phyloP scores from a whole-genome alignment of 2,329 filamentous ascomycete species.

The Pyrenophora graminea region DNA sequence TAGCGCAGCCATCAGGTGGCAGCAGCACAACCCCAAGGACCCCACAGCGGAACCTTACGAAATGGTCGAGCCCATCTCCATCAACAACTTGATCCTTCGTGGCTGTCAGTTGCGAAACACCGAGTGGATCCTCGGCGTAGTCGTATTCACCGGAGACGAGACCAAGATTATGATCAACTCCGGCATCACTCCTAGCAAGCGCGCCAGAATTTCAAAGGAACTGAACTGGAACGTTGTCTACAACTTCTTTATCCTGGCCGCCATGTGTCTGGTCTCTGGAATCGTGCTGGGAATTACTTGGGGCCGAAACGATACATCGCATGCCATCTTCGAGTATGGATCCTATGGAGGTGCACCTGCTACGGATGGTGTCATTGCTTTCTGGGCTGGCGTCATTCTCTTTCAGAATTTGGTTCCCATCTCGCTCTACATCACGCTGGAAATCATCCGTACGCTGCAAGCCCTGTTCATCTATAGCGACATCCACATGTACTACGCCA shows the following conservation, averaged over 20 bases:
- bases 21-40: slow-evolving; percentile 69
- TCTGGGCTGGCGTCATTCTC: slow-evolving; percentile 91
- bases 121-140: slow-evolving; percentile 91
- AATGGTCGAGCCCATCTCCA: slow-evolving; percentile 90
- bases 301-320: slow-evolving; percentile 73
- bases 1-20: slow-evolving; percentile 86
- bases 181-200: slow-evolving; percentile 91
- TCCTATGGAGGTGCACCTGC: slow-evolving; percentile 73
- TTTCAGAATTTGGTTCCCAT: slow-evolving; percentile 99
- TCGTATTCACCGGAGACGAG: slow-evolving; percentile 92
- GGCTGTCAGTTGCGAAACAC: slow-evolving; percentile 94
- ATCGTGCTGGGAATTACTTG: slow-evolving; percentile 85
- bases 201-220: slow-evolving; percentile 85
- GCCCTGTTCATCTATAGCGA: slow-evolving; percentile 98
- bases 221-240: slow-evolving; percentile 97
- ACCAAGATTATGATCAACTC: slow-evolving; percentile 99
- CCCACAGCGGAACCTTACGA: slow-evolving; percentile 66
- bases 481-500: slow-evolving; percentile 94
- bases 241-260: slow-evolving; percentile 88
- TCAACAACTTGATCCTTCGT: slow-evolving; percentile 93
- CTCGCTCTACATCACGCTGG: slow-evolving; percentile 94
- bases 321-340: slow-evolving; percentile 82
- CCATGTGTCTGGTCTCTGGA: slow-evolving; percentile 85
- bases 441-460: slow-evolving; percentile 91
- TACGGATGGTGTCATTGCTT: slow-evolving; percentile 91